Evolutionary conservation across 2,329 filamentous ascomycete species (phyloP).

Genomic region (Phyllosticta paracitricarpa): DNA sequence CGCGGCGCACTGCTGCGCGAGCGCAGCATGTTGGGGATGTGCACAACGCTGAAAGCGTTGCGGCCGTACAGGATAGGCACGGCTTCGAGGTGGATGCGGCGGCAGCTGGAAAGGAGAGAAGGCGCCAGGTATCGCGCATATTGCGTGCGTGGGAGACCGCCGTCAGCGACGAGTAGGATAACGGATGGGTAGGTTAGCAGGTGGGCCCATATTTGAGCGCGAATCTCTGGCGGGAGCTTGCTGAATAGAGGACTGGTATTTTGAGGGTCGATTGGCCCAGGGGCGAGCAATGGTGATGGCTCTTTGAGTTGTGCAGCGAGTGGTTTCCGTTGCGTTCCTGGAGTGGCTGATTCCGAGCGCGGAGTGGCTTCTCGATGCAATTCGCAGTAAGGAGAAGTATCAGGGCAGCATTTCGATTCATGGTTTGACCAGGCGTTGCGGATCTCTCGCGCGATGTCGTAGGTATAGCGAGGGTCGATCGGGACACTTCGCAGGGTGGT

Average conservation of each 20-base stretch:
- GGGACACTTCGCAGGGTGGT: constrained; percentile 2
- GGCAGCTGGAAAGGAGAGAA: not conserved
- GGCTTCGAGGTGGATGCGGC: not conserved
- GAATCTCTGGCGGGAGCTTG: constrained; percentile 6
- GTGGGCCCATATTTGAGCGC: constrained; percentile 5
- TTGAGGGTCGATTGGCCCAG: constrained; percentile 2
- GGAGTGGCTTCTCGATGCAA: not conserved
- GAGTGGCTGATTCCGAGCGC: not conserved
- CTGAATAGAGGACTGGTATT: constrained; percentile 3
- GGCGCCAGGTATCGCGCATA: not conserved
- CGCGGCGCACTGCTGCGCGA: not conserved
- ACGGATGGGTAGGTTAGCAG: constrained; percentile 1
- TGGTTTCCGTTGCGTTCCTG: not conserved
- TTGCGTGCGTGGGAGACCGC: constrained; percentile 3
- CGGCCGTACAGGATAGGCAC: not conserved
- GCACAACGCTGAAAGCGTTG: constrained; percentile 7
- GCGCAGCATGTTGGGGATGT: constrained; percentile 10
- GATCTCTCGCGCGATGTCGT: constrained; percentile 3
- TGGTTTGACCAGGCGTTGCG: not conserved
- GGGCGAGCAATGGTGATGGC: not conserved
- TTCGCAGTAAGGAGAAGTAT: not conserved
- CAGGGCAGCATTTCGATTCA: constrained; percentile 2
- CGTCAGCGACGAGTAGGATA: constrained; percentile 4
- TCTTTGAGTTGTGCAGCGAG: not conserved
- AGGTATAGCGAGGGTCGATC: not conserved